Percentiles rank a stretch among this genome's conserved stretches.
Evolutionary conservation across 2,329 filamentous ascomycete species (phyloP).

Genomic region (Volutella citrinella): DNA sequence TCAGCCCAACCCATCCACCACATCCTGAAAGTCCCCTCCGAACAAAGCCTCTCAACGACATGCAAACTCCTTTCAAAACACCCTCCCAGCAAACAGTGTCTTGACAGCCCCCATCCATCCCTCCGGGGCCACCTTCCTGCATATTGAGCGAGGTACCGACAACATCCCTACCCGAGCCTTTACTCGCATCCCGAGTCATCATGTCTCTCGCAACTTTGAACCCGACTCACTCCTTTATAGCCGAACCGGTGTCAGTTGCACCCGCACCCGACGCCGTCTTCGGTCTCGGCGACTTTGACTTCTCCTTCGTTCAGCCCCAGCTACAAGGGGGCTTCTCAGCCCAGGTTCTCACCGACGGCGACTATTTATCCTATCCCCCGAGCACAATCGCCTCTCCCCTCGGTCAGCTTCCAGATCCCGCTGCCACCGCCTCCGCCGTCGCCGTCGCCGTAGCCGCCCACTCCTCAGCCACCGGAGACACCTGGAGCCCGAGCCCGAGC

Average conservation of each 20-base stretch:
- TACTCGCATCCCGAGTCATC: too few species aligned
- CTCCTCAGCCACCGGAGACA: too few species aligned
- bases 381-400: slow-evolving; percentile 6
- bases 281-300: slow-evolving; percentile 32
- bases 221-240: too few species aligned
- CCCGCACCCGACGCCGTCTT: slow-evolving; percentile 27
- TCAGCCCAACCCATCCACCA: slow-evolving; percentile 34
- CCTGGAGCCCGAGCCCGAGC: too few species aligned
- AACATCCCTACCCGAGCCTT: too few species aligned
- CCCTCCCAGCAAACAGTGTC: too few species aligned
- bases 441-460: too few species aligned
- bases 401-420: not conserved
- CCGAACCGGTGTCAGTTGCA: slow-evolving; percentile 27
- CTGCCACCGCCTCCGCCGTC: slow-evolving; percentile 11
- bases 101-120: slow-evolving; percentile 37
- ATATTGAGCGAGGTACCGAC: slow-evolving; percentile 33
- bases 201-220: too few species aligned
- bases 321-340: slow-evolving; percentile 29
- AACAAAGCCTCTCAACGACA: too few species aligned
- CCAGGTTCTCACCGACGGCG: slow-evolving; percentile 14
- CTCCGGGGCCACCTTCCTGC: slow-evolving; percentile 36
- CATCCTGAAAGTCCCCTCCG: too few species aligned
- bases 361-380: slow-evolving; percentile 29
- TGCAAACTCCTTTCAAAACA: too few species aligned
- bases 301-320: slow-evolving; percentile 34